Conservation (phyloP, 768 basidiomycete species). For the Kwoniella dendrophila region DNA sequence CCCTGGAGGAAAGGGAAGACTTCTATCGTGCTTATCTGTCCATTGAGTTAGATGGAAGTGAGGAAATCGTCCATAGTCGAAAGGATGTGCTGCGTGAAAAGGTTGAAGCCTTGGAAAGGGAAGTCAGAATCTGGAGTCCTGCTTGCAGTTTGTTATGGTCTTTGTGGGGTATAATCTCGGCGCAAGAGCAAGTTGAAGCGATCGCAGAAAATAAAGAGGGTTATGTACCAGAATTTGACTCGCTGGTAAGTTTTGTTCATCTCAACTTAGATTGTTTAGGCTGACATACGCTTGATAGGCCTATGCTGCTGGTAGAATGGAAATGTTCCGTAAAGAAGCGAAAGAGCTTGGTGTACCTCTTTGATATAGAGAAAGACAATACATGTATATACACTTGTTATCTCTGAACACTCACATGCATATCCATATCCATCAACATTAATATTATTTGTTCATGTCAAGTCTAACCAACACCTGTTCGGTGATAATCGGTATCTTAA, state of each 20-base stretch:
- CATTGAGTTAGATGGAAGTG: conserved; percentile 48
- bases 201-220: conserved; percentile 46
- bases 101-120: conserved; percentile 68
- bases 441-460: neutral
- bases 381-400: neutral
- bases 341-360: conserved; percentile 47
- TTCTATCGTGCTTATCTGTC: conserved; percentile 83
- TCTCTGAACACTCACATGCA: too few relatives aligned
- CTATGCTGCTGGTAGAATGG: conserved; percentile 64
- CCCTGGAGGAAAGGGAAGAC: conserved; percentile 68
- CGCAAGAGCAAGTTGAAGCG: conserved; percentile 59
- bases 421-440: neutral
- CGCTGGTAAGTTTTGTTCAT: conserved; percentile 60
- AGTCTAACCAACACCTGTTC: neutral
- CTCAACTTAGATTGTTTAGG: neutral
- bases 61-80: conserved; percentile 35
- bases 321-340: conserved; percentile 58
- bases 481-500: conserved; percentile 7
- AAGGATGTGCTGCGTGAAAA: conserved; percentile 58
- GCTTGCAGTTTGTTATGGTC: conserved; percentile 91
- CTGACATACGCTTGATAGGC: conserved; percentile 49
- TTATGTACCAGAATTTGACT: conserved; percentile 76
- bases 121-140: conserved; percentile 85
- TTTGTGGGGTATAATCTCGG: conserved; percentile 92
- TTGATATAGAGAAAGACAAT: neutral